Evolutionary conservation across 371 early-diverging fungal genomes (phyloP).

Genomic region (Mucor racemosus): DNA sequence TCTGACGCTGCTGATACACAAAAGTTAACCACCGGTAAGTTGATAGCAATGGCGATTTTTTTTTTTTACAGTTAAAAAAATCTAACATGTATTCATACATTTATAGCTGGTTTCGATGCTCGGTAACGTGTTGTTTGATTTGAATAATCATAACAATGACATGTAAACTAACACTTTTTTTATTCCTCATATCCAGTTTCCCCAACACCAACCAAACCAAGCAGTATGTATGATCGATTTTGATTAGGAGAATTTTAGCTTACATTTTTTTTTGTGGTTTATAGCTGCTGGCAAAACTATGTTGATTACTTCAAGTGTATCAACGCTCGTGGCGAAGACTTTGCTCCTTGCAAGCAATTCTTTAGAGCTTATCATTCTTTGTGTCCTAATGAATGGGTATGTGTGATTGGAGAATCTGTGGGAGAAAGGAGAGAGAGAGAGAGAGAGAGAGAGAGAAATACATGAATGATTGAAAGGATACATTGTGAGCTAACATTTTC

Average conservation of each 20-base stretch:
- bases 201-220: constrained; percentile 97
- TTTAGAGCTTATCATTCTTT: constrained; percentile 73
- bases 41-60: not conserved
- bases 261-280: not conserved
- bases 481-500: not conserved
- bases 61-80: not conserved
- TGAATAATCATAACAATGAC: not conserved
- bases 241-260: not conserved
- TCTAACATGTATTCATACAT: not conserved
- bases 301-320: constrained; percentile 91
- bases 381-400: constrained; percentile 91
- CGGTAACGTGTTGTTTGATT: constrained; percentile 29
- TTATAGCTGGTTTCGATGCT: constrained; percentile 64
- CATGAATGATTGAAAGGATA: not conserved
- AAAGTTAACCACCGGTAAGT: constrained; percentile 38
- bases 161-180: constrained; percentile 5
- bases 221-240: constrained; percentile 43
- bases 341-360: constrained; percentile 87
- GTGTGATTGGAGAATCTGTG: not conserved
- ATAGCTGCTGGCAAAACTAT: constrained; percentile 92
- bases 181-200: constrained; percentile 63
- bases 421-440: not conserved
- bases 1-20: constrained; percentile 38
- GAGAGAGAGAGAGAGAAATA: not conserved
- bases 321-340: constrained; percentile 89